These are phyloP conservation scores for Chenopodium quinoa DNA, from an alignment of 148 eudicot species.

Conservation along the genomic window DNA sequence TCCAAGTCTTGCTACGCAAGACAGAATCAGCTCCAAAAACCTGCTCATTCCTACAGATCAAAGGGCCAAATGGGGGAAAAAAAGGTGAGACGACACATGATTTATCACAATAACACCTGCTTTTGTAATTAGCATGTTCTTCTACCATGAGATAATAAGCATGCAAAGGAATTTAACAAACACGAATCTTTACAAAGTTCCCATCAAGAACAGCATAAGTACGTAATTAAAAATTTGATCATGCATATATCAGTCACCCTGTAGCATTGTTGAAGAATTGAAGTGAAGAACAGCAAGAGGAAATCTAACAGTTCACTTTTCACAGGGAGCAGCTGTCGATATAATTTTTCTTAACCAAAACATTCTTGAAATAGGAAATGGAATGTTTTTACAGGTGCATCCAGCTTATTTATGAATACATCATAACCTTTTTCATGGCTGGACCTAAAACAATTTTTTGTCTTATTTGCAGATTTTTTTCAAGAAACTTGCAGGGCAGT, in stretches of 20 bases:
- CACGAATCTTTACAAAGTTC: neutral
- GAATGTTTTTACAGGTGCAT: too few species aligned
- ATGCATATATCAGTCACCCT: too few species aligned
- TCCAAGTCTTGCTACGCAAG: neutral
- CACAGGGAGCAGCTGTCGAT: neutral
- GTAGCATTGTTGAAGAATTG: too few species aligned
- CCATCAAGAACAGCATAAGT: too few species aligned
- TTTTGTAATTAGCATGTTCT: neutral
- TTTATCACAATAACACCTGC: neutral
- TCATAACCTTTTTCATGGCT: neutral
- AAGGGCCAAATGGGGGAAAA: neutral
- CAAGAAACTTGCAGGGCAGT: neutral
- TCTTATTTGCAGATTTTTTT: neutral
- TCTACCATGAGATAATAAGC: neutral
- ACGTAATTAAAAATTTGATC: too few species aligned
- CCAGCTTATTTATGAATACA: neutral
- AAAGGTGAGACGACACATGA: neutral
- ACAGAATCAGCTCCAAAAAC: neutral
- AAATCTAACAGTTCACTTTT: neutral
- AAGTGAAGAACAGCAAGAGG: too few species aligned
- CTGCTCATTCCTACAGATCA: neutral
- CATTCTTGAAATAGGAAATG: too few species aligned
- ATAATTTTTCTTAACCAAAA: neutral
- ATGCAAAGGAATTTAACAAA: too few species aligned
- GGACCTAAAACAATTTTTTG: neutral